These are phyloP conservation scores for Straminergon stramineum DNA, from an alignment of 225 moss, liverwort and hornwort species.

Conservation along the genomic window DNA sequence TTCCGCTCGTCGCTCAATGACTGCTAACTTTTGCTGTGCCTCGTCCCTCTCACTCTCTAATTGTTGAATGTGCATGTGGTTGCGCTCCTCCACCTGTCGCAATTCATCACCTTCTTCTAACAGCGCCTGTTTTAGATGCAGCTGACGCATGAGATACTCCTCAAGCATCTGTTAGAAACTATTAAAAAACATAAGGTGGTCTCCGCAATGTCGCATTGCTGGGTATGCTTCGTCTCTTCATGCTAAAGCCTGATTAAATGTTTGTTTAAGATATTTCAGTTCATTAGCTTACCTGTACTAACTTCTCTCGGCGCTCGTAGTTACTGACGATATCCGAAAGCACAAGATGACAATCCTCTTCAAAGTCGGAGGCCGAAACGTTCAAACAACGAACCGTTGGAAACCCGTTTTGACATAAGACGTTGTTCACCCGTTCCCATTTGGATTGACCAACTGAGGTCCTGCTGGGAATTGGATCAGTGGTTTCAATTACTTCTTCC, in stretches of 20 bases:
- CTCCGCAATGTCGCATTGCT: background rate
- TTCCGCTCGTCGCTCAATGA: conserved; percentile 53
- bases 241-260: background rate
- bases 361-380: conserved; percentile 26
- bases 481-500: conserved; percentile 19
- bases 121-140: conserved; percentile 46
- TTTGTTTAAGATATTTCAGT: background rate
- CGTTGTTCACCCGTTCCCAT: conserved; percentile 53
- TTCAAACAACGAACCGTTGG: conserved; percentile 38
- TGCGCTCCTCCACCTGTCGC: conserved; percentile 56
- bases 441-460: conserved; percentile 19
- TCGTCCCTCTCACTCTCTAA: conserved; percentile 57
- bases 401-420: conserved; percentile 70
- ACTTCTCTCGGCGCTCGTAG: conserved; percentile 70
- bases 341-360: conserved; percentile 42
- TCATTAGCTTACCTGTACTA: conserved; percentile 50
- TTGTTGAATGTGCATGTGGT: conserved; percentile 45
- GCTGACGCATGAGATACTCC: conserved; percentile 7
- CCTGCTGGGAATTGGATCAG: conserved; percentile 7
- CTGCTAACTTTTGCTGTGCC: conserved; percentile 45
- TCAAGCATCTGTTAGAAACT: background rate
- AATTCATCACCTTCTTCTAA: conserved; percentile 66
- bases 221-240: background rate
- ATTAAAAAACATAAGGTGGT: background rate
- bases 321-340: conserved; percentile 52